Evolutionary conservation across 306 rosid species (phyloP).

Genomic region (Lathyrus tuberosus): DNA sequence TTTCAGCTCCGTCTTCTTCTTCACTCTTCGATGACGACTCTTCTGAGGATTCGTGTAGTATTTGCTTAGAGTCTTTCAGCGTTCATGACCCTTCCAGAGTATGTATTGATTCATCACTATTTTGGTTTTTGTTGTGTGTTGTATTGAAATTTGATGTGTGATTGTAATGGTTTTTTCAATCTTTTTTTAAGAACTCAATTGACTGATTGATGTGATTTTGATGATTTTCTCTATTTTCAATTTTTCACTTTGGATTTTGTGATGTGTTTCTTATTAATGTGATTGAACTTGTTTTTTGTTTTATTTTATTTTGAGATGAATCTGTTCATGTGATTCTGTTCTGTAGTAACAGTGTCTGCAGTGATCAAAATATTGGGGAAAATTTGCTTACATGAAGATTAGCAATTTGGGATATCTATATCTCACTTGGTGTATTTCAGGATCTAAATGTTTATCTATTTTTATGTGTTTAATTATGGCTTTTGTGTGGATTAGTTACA

Average conservation of each 20-base stretch:
- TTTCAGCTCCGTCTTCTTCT: constrained; percentile 47
- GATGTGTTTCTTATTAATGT: constrained; percentile 5
- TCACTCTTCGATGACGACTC: constrained; percentile 57
- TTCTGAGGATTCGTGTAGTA: constrained; percentile 79
- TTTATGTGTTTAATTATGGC: constrained; percentile 13
- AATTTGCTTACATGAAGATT: constrained; percentile 10
- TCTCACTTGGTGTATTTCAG: neutral
- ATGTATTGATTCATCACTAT: constrained; percentile 26
- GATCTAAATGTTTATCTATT: neutral
- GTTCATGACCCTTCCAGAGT: constrained; percentile 75
- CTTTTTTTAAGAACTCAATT: neutral
- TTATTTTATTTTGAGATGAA: constrained; percentile 12
- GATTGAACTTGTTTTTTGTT: constrained; percentile 1
- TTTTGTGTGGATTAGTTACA: constrained; percentile 27
- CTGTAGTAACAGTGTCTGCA: constrained; percentile 5
- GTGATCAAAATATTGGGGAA: neutral
- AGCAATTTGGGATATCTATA: constrained; percentile 11
- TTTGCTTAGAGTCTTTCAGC: constrained; percentile 77
- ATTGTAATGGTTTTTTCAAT: constrained; percentile 14
- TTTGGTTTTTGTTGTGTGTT: neutral
- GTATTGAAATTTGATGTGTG: no score
- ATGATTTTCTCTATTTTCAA: neutral
- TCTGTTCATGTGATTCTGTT: constrained; percentile 21
- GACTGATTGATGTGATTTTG: neutral
- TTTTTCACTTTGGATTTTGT: neutral